phyloP scores from a whole-genome alignment of 2,329 filamentous ascomycete genomes.

The Trichoderma koningii region DNA sequence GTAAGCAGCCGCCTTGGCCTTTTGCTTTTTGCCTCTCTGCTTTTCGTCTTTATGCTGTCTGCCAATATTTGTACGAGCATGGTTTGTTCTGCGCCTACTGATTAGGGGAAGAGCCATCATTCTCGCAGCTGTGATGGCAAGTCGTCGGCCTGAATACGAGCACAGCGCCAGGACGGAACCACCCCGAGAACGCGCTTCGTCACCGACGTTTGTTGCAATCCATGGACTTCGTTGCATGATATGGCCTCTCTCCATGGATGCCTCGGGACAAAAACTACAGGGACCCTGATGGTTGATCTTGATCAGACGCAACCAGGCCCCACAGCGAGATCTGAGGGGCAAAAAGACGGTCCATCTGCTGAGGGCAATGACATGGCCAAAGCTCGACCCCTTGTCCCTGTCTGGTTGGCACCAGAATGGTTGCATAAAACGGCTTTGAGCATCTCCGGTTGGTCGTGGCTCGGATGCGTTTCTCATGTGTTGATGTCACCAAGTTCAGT shows the following conservation, averaged over 20 bases:
- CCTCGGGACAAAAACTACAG: background rate
- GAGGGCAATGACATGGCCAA: background rate
- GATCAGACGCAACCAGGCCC: background rate
- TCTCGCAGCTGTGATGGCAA: too few relatives aligned
- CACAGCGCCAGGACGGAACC: background rate
- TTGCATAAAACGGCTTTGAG: background rate
- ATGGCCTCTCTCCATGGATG: background rate
- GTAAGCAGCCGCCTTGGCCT: background rate
- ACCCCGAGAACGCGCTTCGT: background rate
- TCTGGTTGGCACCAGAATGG: background rate
- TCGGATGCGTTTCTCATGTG: background rate
- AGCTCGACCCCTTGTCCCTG: conserved; percentile 9
- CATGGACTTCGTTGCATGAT: background rate
- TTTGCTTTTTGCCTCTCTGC: background rate
- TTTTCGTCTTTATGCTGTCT: background rate
- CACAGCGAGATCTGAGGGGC: conserved; percentile 23
- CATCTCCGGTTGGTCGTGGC: conserved; percentile 4
- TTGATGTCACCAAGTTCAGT: too few relatives aligned
- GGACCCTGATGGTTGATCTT: conserved; percentile 5
- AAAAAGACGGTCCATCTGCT: background rate
- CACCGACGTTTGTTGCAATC: background rate
- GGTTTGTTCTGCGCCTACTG: background rate
- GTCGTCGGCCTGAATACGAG: too few relatives aligned
- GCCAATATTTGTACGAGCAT: too few relatives aligned
- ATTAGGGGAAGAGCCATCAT: too few relatives aligned